Base-by-base conservation (phyloP, 2,329 filamentous ascomycete species). In the Aspergillus bombycis region DNA sequence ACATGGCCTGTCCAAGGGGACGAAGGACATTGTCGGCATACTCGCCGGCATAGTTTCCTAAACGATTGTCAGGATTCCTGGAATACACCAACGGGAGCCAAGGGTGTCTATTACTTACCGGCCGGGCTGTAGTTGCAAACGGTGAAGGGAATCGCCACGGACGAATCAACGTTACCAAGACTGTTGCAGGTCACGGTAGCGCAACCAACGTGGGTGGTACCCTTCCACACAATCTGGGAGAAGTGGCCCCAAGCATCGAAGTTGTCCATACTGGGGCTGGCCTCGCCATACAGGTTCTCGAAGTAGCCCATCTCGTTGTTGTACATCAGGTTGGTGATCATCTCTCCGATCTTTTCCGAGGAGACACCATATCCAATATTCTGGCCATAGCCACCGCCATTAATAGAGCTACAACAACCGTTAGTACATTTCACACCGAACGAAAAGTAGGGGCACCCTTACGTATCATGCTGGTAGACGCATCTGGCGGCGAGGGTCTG, bases 321-420 rank as follows among this genome's bases (percentile, higher is more conserved):
- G 86, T 97, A 97, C 92, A 95, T 97, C 80, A 90, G 84, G 76
- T 94, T 86, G 72, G 89, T 92, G 75, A 94, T 89, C 69, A 90
- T 88, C 67, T 85, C 83, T 60, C 88, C 87, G 66, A 92, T 83
- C 54, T 88, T 85, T 64, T 77, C 79, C n/a, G 80, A 76, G 2
- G 78, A 73, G 64, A 86, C 84, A 68, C 89, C 83, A 65, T 89
- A 89, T 74, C 92, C 94, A 63, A 98, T 89, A 85, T 98, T 99
- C 82, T 99, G 95, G 67, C 95, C 95, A 74, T 95, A 96, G 52
- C 85, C 83, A 61, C 87, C 88, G 57, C 81, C 83, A 66, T 85
- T 81, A 30, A 81, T 76, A 71, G 85, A 88, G 70, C 74, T 78
- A 63, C 60, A 57, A 10, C 43, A 50, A 32, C 5, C 7, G 23